Evolutionary conservation across 2,329 filamentous ascomycete genomes (phyloP), one percentile per base, ranked within the genome.

Genomic region (Paraphaeosphaeria minitans): DNA sequence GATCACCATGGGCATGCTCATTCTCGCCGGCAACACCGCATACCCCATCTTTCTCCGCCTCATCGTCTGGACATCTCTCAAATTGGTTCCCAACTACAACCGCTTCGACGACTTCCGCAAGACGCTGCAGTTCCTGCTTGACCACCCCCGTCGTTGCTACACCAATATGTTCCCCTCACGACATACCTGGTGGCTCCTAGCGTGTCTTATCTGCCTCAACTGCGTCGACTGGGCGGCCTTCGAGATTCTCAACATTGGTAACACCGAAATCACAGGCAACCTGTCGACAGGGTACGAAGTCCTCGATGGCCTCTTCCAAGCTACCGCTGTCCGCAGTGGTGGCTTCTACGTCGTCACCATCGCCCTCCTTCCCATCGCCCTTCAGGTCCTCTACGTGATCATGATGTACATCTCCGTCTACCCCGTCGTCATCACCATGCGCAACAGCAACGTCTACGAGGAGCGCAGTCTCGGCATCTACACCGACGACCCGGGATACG

Each of bases 361-460:
- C 13, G 71, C 82, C 3, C 70, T 69, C 0, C 77, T 87, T 2
- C 84, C 82, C 39, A 83, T 85, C 5, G 81, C 79, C 2, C 80
- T 87, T 0, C 85, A 86, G 58, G 80, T 87, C 37, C 81, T 85
- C 35, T 83, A 87, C 57, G 77, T 88, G 0, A 80, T 86, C 46
- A 88, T 88, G 86, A 88, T 89, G 86, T 66, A 87, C 71, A 87
- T 88, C 48, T 82, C 83, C 5, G 82, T 84, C 4, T 87, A 85
- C 58, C 86, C 86, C 0, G 83, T 87, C 33, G 85, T 84, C 14
- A 86, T 88, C 53, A 85, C 80, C 19, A 86, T 88, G 74, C 82
- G 86, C 45, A 82, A 84, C 54, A 83, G 81, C 33, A 87, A 70
- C 48, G 83, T 85, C 4, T 88, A 88, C 69, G 85, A 88, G 72